Evolutionary conservation across 768 basidiomycete genomes (phyloP).

Genomic region (Suillus fuscotomentosus): DNA sequence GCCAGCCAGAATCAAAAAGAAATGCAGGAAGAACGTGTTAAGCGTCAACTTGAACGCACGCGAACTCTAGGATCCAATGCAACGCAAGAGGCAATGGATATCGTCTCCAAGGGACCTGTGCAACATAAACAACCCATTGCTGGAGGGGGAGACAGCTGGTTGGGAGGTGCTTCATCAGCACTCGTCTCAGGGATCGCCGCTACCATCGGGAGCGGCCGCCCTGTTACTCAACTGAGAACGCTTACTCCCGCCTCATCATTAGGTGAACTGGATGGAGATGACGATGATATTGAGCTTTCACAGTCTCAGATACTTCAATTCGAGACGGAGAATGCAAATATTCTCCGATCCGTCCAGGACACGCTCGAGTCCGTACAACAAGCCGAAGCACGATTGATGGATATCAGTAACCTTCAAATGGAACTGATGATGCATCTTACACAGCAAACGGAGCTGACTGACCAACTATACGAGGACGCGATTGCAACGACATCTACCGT

Average conservation of each 20-base stretch:
- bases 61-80: slow-evolving; percentile 82
- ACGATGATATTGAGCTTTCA: slow-evolving; percentile 80
- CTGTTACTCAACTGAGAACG: slow-evolving; percentile 19
- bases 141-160: slow-evolving; percentile 48
- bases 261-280: slow-evolving; percentile 58
- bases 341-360: slow-evolving; percentile 81
- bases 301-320: slow-evolving; percentile 90
- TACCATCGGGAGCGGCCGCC: slow-evolving; percentile 48
- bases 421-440: slow-evolving; percentile 88
- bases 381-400: slow-evolving; percentile 88
- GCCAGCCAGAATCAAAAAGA: slow-evolving; percentile 78
- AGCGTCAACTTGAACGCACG: slow-evolving; percentile 82
- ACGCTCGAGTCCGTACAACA: slow-evolving; percentile 87
- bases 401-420: slow-evolving; percentile 91
- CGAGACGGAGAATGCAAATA: slow-evolving; percentile 86
- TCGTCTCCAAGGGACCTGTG: slow-evolving; percentile 33
- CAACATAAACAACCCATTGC: slow-evolving; percentile 17
- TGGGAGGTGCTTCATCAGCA: slow-evolving; percentile 56
- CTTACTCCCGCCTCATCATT: slow-evolving; percentile 32
- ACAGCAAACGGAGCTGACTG: slow-evolving; percentile 88
- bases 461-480: slow-evolving; percentile 93
- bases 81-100: slow-evolving; percentile 55
- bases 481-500: slow-evolving; percentile 83
- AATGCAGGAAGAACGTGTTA: slow-evolving; percentile 92
- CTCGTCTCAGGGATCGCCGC: slow-evolving; percentile 56